phyloP scores from a whole-genome alignment of 1,139 yeast species.

The Hyphopichia fennica region DNA sequence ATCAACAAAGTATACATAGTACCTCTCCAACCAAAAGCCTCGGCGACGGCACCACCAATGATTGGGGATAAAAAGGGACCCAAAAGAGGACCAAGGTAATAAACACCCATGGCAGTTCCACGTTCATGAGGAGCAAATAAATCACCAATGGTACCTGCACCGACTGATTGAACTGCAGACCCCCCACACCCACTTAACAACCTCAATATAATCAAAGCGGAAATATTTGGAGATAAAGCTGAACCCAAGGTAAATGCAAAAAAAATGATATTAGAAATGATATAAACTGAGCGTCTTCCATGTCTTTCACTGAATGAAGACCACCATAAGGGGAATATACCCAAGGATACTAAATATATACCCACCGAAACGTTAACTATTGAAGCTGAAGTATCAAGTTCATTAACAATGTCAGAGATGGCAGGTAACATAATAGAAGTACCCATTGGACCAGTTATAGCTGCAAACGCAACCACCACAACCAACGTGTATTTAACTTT shows the following conservation, averaged over 20 bases:
- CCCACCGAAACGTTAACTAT: constrained; percentile 81
- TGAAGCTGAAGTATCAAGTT: constrained; percentile 55
- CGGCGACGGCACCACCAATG: constrained; percentile 73
- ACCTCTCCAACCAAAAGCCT: constrained; percentile 83
- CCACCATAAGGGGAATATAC: constrained; percentile 90
- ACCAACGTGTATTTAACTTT: constrained; percentile 55
- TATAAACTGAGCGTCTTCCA: constrained; percentile 75
- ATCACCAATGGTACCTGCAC: constrained; percentile 87
- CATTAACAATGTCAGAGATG: constrained; percentile 55
- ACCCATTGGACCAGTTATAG: constrained; percentile 90
- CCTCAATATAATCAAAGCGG: constrained; percentile 63
- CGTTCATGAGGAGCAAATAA: constrained; percentile 65
- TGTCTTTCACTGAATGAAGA: constrained; percentile 71
- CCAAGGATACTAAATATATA: constrained; percentile 68
- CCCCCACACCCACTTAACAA: constrained; percentile 68
- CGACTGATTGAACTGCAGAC: constrained; percentile 73
- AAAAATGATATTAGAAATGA: constrained; percentile 63
- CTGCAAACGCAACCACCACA: constrained; percentile 67
- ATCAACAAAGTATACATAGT: constrained; percentile 85
- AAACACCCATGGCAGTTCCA: constrained; percentile 80
- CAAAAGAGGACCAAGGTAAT: constrained; percentile 76
- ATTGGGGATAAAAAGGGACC: constrained; percentile 85
- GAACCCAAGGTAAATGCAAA: constrained; percentile 71
- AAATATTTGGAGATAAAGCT: constrained; percentile 62
- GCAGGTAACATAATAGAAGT: constrained; percentile 84